Base-by-base conservation (phyloP, 106 monocot species). In the Xerophyta viscosa region DNA sequence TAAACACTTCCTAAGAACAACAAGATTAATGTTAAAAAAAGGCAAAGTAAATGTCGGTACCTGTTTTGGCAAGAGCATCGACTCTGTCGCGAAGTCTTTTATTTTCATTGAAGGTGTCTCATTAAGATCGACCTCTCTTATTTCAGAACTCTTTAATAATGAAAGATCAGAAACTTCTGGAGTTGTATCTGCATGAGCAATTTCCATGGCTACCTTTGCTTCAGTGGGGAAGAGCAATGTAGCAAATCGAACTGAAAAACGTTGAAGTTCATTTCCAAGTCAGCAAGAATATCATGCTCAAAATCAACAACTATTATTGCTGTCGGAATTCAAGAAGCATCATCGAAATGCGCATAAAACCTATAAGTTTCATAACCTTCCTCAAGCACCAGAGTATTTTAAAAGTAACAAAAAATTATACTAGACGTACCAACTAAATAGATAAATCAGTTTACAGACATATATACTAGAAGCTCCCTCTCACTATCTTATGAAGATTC, bases 141-240 rank as follows among this genome's bases (percentile, higher is more conserved):
- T 86, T 45, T 69, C 63, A 46, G 73, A 67, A 56, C 66, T 73
- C 47, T 29, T 64, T 18, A 79, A 68, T 18, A 62, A 61, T 52
- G 45, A 31, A 42, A 77, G 47, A 39, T 73, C 80, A 13, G 71
- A 51, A 58, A 80, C 87, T 68, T 81, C 84, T 14, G 69, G 41
- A 13, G 80, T 81, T 24, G 57, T 37, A 2, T 84, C 93, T 20
- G 73, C 81, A 31, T 87, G 74, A 21, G 93, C 83, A 41, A 94
- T 94, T 77, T 94, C 58, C 93, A 88, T 94, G 51, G 84, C 93
- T 28, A 81, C 30, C 66, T 94, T 94, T 12, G 93, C 93, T 62
- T 94, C 87, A 37, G 65, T 55, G 41, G 93, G 93, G 41, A 88
- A 94, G 66, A 94, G 73, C 29, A 94, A 46, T 68, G 68, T 84